phyloP scores from a whole-genome alignment of 148 eudicot species.

The Fagopyrum homotropicum region DNA sequence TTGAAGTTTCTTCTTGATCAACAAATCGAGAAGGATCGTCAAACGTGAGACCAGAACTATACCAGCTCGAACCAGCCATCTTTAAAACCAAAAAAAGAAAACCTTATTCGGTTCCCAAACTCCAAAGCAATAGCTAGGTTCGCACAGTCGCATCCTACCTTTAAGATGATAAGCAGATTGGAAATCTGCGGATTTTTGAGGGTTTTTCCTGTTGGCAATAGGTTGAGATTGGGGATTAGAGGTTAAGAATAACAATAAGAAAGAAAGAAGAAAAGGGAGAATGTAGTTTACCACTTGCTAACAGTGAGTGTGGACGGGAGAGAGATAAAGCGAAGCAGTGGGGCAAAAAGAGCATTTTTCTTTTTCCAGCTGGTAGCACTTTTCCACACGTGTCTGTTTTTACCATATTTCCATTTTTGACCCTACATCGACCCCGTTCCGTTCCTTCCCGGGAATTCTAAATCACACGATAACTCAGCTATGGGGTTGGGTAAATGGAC shows the following conservation, averaged over 20 bases:
- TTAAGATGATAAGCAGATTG: neutral
- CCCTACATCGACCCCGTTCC: neutral
- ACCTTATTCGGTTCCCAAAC: neutral
- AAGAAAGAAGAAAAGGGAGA: neutral
- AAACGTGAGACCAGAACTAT: constrained; percentile 22
- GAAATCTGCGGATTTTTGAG: neutral
- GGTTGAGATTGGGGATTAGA: constrained; percentile 7
- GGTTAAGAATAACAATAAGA: constrained; percentile 2
- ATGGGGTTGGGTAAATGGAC: no score
- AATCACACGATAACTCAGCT: no score
- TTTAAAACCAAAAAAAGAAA: neutral
- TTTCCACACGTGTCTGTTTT: constrained; percentile 7
- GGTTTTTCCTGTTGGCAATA: neutral
- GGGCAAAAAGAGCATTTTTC: constrained; percentile 5
- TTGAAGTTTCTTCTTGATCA: constrained; percentile 26
- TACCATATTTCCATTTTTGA: neutral
- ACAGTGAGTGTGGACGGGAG: constrained; percentile 1
- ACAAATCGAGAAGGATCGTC: constrained; percentile 14
- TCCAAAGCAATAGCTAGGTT: neutral
- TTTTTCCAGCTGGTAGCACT: constrained; percentile 7
- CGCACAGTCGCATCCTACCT: neutral
- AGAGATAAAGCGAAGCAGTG: constrained; percentile 6
- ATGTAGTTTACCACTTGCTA: neutral
- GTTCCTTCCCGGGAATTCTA: neutral
- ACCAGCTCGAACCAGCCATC: constrained; percentile 20